Evolutionary conservation across 2,329 filamentous ascomycete species (phyloP).

Genomic region (Aspergillus awamori): DNA sequence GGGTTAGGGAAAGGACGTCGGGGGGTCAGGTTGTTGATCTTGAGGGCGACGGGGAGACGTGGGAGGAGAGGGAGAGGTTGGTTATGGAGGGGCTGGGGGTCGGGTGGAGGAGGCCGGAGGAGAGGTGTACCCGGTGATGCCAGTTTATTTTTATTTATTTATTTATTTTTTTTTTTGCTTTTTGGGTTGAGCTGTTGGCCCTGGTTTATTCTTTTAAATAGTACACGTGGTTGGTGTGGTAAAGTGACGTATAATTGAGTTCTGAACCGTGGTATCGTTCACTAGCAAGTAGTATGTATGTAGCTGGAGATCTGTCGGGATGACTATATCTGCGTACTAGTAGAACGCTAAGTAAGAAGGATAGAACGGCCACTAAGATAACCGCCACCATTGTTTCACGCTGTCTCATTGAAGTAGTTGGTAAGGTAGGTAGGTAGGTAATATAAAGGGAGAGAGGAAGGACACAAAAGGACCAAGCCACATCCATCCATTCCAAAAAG

Average conservation of each 20-base stretch:
- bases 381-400: not conserved
- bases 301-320: no score
- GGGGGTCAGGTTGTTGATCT: slow-evolving; percentile 72
- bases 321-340: no score
- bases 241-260: not conserved
- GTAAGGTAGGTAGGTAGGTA: not conserved
- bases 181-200: no score
- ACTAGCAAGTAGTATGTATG: not conserved
- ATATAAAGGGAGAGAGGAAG: not conserved
- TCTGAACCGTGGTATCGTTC: not conserved
- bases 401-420: slow-evolving; percentile 1
- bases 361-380: not conserved
- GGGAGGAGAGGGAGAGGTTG: slow-evolving; percentile 73
- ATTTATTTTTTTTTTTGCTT: not conserved
- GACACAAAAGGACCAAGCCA: slow-evolving; percentile 1
- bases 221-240: not conserved
- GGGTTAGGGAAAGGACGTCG: slow-evolving; percentile 68
- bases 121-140: slow-evolving; percentile 66
- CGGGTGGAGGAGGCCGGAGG: slow-evolving; percentile 65
- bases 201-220: not conserved
- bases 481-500: not conserved
- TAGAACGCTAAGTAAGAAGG: not conserved
- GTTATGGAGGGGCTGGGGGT: slow-evolving; percentile 79
- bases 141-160: not conserved
- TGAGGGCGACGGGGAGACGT: slow-evolving; percentile 57